Conservation (phyloP, 495 filamentous ascomycete species). For the Podospora pseudoanserina region DNA sequence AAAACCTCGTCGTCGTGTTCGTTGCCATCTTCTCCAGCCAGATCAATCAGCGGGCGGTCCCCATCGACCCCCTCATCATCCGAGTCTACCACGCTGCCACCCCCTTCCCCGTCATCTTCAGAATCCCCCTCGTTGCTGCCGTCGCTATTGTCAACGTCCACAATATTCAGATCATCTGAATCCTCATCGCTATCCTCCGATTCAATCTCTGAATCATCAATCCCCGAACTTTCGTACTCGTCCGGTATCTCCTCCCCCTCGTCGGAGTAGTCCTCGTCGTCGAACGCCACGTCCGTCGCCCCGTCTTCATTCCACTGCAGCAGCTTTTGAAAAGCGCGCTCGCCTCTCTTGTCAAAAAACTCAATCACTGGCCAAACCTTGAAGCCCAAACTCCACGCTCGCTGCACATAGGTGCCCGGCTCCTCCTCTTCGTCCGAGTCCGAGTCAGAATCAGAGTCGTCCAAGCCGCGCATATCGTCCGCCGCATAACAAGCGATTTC, state of each 20-base stretch:
- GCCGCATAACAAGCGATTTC: not conserved
- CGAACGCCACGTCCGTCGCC: not conserved
- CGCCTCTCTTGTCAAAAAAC: constrained; percentile 17
- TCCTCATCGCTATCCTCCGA: constrained; percentile 18
- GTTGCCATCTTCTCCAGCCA: not conserved
- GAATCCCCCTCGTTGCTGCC: constrained; percentile 4
- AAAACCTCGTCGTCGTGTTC: constrained; percentile 9
- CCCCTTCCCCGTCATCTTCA: no score
- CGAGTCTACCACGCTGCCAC: not conserved
- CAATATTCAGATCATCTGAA: constrained; percentile 23
- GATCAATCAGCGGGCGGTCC: not conserved
- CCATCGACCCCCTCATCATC: not conserved
- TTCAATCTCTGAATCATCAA: constrained; percentile 20
- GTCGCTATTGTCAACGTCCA: constrained; percentile 10
- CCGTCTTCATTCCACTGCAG: constrained; percentile 7
- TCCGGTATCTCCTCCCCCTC: constrained; percentile 8
- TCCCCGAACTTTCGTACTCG: constrained; percentile 34
- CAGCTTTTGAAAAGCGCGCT: constrained; percentile 16
- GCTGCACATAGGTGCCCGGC: not conserved
- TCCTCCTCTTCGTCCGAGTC: not conserved
- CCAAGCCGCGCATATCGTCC: not conserved
- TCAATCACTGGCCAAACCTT: constrained; percentile 30
- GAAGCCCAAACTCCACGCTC: constrained; percentile 8
- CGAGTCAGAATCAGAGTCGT: not conserved
- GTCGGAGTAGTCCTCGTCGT: constrained; percentile 10